Evolutionary conservation across 805 yeast species (phyloP).

Genomic region (Debaryomyces prosopidis): DNA sequence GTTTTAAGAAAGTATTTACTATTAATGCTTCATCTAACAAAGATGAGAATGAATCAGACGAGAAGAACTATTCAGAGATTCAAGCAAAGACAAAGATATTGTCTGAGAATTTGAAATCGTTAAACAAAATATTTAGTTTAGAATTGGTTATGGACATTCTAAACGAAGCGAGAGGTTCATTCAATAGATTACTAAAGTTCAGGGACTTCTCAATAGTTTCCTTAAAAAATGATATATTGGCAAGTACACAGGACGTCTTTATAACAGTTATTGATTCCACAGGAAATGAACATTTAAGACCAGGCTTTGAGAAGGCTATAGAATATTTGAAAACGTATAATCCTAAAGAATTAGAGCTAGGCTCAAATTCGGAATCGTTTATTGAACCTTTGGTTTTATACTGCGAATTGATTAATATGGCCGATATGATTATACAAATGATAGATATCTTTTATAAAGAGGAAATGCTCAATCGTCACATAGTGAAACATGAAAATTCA

Average conservation of each 20-base stretch:
- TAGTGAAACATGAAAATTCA: constrained; percentile 72
- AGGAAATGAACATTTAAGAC: constrained; percentile 73
- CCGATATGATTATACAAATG: constrained; percentile 92
- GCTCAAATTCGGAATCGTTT: constrained; percentile 25
- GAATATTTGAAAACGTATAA: constrained; percentile 67
- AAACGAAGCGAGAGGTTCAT: constrained; percentile 64
- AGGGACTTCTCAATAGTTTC: constrained; percentile 35
- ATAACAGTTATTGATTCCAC: constrained; percentile 61
- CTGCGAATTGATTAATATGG: constrained; percentile 87
- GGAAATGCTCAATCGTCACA: constrained; percentile 60
- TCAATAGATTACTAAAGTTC: constrained; percentile 54
- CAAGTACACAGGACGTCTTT: constrained; percentile 61
- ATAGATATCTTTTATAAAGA: constrained; percentile 85
- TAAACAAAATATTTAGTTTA: constrained; percentile 75
- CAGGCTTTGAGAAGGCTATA: constrained; percentile 84
- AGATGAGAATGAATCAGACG: constrained; percentile 13
- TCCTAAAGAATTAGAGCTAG: constrained; percentile 43
- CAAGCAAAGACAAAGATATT: constrained; percentile 81
- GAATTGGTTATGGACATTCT: constrained; percentile 74
- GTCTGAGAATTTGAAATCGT: constrained; percentile 69
- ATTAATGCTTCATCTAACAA: constrained; percentile 27
- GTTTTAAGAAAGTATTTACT: constrained; percentile 63
- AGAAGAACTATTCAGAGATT: constrained; percentile 56
- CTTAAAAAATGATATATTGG: constrained; percentile 30
- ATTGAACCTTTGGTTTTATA: constrained; percentile 87